phyloP scores from a whole-genome alignment of 176 grass and related monocot species.

The Musa schizocarpa region DNA sequence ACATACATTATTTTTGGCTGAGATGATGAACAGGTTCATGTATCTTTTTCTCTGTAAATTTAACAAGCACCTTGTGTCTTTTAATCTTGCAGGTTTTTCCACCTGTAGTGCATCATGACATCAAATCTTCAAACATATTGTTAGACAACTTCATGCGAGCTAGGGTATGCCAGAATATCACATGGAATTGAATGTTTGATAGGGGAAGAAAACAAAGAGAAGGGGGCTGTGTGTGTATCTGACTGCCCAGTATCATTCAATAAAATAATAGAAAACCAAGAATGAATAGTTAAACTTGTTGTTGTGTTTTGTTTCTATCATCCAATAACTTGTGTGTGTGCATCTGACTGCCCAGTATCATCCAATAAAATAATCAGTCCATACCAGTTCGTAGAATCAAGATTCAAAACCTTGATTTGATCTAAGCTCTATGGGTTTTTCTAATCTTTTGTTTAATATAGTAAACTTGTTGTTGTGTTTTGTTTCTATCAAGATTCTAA shows the following conservation, averaged over 20 bases:
- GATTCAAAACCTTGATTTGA: not conserved
- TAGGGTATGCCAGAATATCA: slow-evolving; percentile 44
- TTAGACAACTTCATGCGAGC: slow-evolving; percentile 81
- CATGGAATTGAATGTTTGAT: not conserved
- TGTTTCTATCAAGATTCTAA: no score
- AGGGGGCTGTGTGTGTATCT: no score
- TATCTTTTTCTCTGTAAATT: not conserved
- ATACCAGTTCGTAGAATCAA: not conserved
- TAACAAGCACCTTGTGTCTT: not conserved
- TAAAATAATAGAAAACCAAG: not conserved
- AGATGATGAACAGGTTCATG: not conserved
- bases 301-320: no score
- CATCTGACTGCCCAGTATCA: no score
- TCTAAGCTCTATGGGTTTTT: not conserved
- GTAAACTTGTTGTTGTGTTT: not conserved
- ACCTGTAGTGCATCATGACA: slow-evolving; percentile 80
- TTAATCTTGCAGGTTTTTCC: slow-evolving; percentile 43
- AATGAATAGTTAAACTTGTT: no score
- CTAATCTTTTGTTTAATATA: not conserved
- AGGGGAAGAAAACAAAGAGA: no score
- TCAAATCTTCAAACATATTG: slow-evolving; percentile 94
- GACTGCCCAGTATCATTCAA: not conserved
- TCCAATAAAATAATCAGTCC: no score
- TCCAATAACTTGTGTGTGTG: no score
- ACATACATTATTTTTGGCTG: slow-evolving; percentile 17